Evolutionary conservation across 805 yeast species (phyloP).

Genomic region (Brettanomyces bruxellensis): DNA sequence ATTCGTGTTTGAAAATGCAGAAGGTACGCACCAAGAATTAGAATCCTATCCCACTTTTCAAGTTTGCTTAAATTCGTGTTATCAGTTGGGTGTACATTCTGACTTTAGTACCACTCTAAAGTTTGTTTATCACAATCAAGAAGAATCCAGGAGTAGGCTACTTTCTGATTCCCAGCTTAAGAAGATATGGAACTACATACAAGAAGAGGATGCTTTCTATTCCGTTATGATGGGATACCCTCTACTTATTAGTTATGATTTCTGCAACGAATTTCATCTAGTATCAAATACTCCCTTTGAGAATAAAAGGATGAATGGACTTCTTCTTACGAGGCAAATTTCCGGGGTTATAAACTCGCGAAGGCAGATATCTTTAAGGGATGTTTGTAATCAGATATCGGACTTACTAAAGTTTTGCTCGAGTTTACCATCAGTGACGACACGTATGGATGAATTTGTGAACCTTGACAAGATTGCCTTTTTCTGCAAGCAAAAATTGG

Average conservation of each 20-base stretch:
- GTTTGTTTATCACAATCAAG: not conserved
- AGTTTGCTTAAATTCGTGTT: slow-evolving; percentile 4
- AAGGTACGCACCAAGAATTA: slow-evolving; percentile 4
- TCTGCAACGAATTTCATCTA: slow-evolving; percentile 3
- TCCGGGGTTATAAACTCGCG: not conserved
- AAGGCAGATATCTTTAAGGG: not conserved
- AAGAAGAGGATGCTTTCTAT: slow-evolving; percentile 6
- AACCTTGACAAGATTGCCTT: not conserved
- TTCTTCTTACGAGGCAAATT: not conserved
- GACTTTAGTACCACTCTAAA: not conserved
- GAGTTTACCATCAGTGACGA: not conserved
- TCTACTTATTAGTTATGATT: slow-evolving; percentile 9
- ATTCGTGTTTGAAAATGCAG: slow-evolving; percentile 7
- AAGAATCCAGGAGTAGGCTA: not conserved
- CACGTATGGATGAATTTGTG: too few species aligned
- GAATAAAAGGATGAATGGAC: not conserved
- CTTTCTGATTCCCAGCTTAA: not conserved
- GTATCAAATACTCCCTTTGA: not conserved
- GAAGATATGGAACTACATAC: slow-evolving; percentile 11
- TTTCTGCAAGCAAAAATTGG: not conserved
- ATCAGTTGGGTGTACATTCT: slow-evolving; percentile 5
- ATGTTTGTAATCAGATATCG: not conserved
- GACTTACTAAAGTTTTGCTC: not conserved
- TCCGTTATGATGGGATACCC: slow-evolving; percentile 4
- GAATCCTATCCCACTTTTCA: slow-evolving; percentile 9